These are phyloP conservation scores for Inonotus obliquus DNA, from an alignment of 1,284 basidiomycete genomes.

Conservation along the genomic window DNA sequence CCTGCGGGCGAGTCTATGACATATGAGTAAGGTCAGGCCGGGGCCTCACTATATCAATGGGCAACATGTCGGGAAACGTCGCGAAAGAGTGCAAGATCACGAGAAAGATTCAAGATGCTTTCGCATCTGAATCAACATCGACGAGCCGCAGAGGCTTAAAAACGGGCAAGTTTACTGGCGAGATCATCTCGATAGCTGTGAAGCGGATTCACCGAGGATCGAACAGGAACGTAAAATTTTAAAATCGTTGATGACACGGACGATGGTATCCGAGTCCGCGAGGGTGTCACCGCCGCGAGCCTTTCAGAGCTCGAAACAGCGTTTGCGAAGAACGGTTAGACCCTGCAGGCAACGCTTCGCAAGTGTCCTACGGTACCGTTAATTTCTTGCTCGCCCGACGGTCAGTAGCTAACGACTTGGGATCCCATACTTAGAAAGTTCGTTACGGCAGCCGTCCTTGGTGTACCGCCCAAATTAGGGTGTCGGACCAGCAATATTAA, in stretches of 20 bases:
- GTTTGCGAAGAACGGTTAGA: constrained; percentile 84
- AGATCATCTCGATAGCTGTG: constrained; percentile 86
- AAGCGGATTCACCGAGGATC: constrained; percentile 80
- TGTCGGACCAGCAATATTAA: constrained; percentile 88
- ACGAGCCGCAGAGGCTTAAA: constrained; percentile 85
- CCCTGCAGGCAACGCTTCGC: constrained; percentile 95
- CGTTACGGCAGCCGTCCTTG: constrained; percentile 72
- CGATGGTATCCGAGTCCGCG: constrained; percentile 91
- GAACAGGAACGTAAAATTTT: constrained; percentile 77
- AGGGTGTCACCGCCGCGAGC: constrained; percentile 85
- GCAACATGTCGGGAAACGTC: constrained; percentile 96
- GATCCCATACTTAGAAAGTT: constrained; percentile 94
- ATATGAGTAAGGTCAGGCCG: no score
- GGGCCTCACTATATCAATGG: constrained; percentile 97
- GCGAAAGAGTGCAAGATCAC: constrained; percentile 73
- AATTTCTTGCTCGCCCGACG: constrained; percentile 89
- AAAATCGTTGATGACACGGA: constrained; percentile 81
- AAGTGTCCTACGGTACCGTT: constrained; percentile 97
- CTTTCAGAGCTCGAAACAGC: constrained; percentile 92
- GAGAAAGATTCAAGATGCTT: constrained; percentile 77
- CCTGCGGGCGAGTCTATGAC: no score
- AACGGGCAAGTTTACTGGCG: constrained; percentile 86
- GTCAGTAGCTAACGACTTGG: constrained; percentile 85
- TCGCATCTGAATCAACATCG: constrained; percentile 84
- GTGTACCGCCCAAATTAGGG: constrained; percentile 87